phyloP scores from a whole-genome alignment of 2,329 filamentous ascomycete genomes.

The Diplodia sapinea region DNA sequence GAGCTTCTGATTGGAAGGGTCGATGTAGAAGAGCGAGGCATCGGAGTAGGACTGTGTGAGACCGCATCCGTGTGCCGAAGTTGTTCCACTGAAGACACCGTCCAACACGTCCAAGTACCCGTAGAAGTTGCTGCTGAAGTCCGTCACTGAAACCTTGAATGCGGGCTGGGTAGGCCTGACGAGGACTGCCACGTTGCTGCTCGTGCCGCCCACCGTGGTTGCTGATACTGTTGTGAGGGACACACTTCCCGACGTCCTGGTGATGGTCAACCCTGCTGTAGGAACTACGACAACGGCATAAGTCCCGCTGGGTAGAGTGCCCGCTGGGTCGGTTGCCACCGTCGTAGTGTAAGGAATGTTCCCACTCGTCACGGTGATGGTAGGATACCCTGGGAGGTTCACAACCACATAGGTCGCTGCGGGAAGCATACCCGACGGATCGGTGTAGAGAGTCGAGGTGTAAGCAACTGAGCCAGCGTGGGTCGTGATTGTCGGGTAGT shows the following conservation, averaged over 20 bases:
- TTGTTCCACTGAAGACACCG: background rate
- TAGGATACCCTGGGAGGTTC: background rate
- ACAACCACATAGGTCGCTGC: background rate
- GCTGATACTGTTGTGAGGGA: background rate
- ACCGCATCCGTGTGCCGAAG: background rate
- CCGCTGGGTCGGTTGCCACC: background rate
- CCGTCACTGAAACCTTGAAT: slow-evolving; percentile 4
- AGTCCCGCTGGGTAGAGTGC: background rate
- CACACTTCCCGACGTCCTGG: background rate
- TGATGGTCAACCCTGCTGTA: background rate
- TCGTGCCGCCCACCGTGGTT: background rate
- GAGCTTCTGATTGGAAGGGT: background rate
- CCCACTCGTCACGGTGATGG: background rate
- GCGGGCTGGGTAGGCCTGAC: background rate
- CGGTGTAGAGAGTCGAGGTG: background rate
- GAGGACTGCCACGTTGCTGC: background rate
- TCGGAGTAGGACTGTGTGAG: background rate
- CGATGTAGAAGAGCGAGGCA: background rate
- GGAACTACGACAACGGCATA: background rate
- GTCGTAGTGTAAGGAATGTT: background rate
- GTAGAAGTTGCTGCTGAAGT: slow-evolving; percentile 3
- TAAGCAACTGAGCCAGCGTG: background rate
- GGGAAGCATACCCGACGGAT: background rate
- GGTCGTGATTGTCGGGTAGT: background rate
- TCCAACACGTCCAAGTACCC: background rate